Evolutionary conservation across 805 yeast genomes (phyloP), one percentile per base, ranked within the genome.

Genomic region (Cyberlindnera meyerae): DNA sequence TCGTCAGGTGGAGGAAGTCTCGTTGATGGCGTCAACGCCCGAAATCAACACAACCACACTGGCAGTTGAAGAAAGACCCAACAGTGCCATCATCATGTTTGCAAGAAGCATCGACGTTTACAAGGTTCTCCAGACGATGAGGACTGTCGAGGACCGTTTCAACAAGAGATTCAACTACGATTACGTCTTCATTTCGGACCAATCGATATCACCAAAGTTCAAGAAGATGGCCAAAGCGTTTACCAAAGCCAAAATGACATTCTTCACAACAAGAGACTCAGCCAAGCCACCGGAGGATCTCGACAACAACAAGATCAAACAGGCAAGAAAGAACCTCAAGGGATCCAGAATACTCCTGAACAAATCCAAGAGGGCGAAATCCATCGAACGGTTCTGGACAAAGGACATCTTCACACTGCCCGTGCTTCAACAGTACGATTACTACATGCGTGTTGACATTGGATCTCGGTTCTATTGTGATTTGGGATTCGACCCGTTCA

Each of bases 101-200:
- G 85, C 85, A 20, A 69, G 84, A 45, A 82, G 82, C 55, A 45
- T 59, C 4, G 93, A 84, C 34, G 58, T 82, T 5, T 70, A 63
- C 50, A 65, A 62, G 6, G 61, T 82, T 38, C 55, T 77, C 4
- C 70, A 69, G 31, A 71, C 90, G 4, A 70, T 84, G 36, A 70
- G 76, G 45, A 68, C 72, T 33, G 71, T 79, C 27, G 85, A 83
- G 51, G 79, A 72, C 47, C 61, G 89, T 21, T 83, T 82, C 65
- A 83, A 83, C 57, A 31, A 55, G 34, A 57, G 65, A 25, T 78
- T 58, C 52, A 68, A 75, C 47, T 82, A 84, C 52, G 90, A 83
- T 55, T 84, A 86, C 83, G 76, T 82, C 2, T 79, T 85, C 45
- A 57, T 85, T 33, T 81, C 82, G 52, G 87, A 85, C n/a, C n/a